phyloP scores from a whole-genome alignment of 306 rosid genomes.

The Hippophae tibetana region DNA sequence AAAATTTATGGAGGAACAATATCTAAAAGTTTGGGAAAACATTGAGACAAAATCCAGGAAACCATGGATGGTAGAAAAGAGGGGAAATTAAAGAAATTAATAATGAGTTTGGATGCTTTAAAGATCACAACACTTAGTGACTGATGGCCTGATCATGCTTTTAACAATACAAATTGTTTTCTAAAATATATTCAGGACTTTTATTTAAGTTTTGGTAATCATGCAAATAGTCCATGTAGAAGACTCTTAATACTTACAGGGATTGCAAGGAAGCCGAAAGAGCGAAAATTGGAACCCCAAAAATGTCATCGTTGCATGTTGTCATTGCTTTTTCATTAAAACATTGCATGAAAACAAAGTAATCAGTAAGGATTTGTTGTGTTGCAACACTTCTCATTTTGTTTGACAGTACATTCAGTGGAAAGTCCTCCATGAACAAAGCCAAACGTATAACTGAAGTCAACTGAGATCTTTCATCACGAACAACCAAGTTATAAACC shows the following conservation, averaged over 20 bases:
- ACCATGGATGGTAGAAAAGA: no score
- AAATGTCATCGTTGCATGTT: constrained; percentile 27
- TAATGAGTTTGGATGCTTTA: no score
- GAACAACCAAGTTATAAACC: constrained; percentile 42
- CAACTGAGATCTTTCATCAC: constrained; percentile 39
- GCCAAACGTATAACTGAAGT: constrained; percentile 46
- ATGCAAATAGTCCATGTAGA: neutral
- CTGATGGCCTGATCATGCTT: no score
- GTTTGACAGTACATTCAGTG: constrained; percentile 57
- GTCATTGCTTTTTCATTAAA: constrained; percentile 40
- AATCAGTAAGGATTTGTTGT: constrained; percentile 46
- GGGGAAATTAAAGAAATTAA: no score
- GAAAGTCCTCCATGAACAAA: constrained; percentile 68
- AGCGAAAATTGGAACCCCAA: constrained; percentile 60
- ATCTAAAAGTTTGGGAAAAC: neutral
- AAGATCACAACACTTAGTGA: no score
- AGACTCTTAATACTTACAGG: constrained; percentile 44
- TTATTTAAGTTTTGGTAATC: no score
- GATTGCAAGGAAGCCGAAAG: constrained; percentile 64
- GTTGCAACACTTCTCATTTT: constrained; percentile 39
- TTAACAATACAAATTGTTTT: no score
- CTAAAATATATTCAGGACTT: no score
- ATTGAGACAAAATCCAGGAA: no score
- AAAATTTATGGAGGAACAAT: neutral
- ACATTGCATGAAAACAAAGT: constrained; percentile 44